A percentile compares a stretch with the other conserved stretches of the same genome.
Evolutionary conservation across 2,329 filamentous ascomycete species (phyloP).

Genomic region (Claviceps arundinis): DNA sequence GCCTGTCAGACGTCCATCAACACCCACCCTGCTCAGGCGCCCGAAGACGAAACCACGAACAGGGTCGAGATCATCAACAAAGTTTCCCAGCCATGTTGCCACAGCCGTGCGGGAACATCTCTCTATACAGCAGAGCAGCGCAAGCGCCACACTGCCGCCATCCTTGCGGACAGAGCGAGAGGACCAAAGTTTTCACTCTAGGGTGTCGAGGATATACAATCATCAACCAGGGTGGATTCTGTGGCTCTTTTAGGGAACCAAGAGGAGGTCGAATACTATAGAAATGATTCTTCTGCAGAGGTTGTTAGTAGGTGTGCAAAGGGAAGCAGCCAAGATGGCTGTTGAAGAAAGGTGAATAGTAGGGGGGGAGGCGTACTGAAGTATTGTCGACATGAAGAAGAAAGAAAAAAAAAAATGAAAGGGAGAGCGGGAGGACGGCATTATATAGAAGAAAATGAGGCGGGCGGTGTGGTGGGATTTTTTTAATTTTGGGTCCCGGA

Average conservation of each 20-base stretch:
- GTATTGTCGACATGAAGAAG: conserved; percentile 51
- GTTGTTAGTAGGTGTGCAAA: conserved; percentile 10
- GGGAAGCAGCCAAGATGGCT: not conserved
- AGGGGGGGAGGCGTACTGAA: conserved; percentile 35
- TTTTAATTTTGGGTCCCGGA: not conserved
- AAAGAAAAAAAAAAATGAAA: conserved; percentile 32
- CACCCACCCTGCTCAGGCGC: conserved; percentile 66
- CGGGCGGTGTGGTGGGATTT: conserved; percentile 3
- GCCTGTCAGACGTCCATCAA: conserved; percentile 84
- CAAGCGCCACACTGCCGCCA: conserved; percentile 30
- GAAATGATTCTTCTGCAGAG: conserved; percentile 72
- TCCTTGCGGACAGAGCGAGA: conserved; percentile 49
- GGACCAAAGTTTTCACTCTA: conserved; percentile 65
- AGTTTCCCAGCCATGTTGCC: conserved; percentile 7
- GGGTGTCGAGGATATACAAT: conserved; percentile 72
- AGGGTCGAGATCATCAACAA: conserved; percentile 82
- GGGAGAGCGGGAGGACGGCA: conserved; percentile 10
- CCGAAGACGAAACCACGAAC: conserved; percentile 55
- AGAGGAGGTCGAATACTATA: conserved; percentile 93
- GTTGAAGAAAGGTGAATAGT: conserved; percentile 9
- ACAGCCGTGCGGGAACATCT: conserved; percentile 32
- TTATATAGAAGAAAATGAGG: conserved; percentile 29
- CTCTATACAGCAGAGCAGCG: conserved; percentile 53
- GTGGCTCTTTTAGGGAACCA: conserved; percentile 85
- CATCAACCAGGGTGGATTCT: conserved; percentile 95